These are phyloP conservation scores for Epichloe coenophiala DNA, from an alignment of 2,329 filamentous ascomycete species.

Conservation along the genomic window DNA sequence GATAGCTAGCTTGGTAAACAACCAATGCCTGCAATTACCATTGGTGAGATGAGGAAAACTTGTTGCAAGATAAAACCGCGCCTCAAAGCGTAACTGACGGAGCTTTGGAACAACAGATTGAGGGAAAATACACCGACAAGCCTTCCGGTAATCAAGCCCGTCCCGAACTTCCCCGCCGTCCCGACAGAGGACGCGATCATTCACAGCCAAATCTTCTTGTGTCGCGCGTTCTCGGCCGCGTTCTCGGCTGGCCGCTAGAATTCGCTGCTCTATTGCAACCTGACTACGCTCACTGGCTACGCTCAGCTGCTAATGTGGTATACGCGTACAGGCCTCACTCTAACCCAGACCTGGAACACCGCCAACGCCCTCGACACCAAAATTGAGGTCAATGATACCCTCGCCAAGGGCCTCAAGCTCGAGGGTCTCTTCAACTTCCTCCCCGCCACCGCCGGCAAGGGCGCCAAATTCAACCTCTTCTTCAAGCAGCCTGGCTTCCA, in stretches of 20 bases:
- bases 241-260: slow-evolving; percentile 23
- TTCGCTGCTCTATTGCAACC: slow-evolving; percentile 17
- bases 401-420: slow-evolving; percentile 94
- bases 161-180: slow-evolving; percentile 5
- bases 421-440: slow-evolving; percentile 94
- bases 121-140: slow-evolving; percentile 89
- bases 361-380: slow-evolving; percentile 95
- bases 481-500: slow-evolving; percentile 99
- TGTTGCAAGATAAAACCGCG: not conserved
- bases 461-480: slow-evolving; percentile 95
- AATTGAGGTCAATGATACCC: slow-evolving; percentile 91
- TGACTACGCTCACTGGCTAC: slow-evolving; percentile 22
- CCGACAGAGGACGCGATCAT: slow-evolving; percentile 6
- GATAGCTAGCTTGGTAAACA: not conserved
- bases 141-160: slow-evolving; percentile 59
- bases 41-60: not conserved
- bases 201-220: slow-evolving; percentile 13
- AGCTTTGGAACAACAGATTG: slow-evolving; percentile 35
- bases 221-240: slow-evolving; percentile 27
- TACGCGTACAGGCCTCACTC: slow-evolving; percentile 67
- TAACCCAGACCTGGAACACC: slow-evolving; percentile 98
- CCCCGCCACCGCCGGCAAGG: slow-evolving; percentile 74
- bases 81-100: not conserved
- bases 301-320: slow-evolving; percentile 48
- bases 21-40: not conserved